Percentiles rank a stretch among this genome's conserved stretches.
Evolutionary conservation across 2,329 filamentous ascomycete species (phyloP).

Genomic region (Penicillium polonicum): DNA sequence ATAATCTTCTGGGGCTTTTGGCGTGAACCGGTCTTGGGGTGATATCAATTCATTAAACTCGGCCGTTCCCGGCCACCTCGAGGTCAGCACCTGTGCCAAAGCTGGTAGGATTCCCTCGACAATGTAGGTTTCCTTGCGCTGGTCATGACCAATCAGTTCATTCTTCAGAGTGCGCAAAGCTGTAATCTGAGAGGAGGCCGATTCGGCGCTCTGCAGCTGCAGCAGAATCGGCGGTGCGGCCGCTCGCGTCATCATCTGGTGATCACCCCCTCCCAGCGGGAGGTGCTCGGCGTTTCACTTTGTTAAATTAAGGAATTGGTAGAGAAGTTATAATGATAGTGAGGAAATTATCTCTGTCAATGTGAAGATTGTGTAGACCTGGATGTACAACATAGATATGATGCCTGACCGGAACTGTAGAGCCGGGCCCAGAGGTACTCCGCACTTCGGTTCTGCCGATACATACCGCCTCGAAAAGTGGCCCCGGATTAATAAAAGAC

Average conservation of each 20-base stretch:
- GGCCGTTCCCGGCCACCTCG: slow-evolving; percentile 41
- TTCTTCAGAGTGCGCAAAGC: slow-evolving; percentile 78
- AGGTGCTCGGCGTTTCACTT: slow-evolving; percentile 10
- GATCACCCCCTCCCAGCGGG: slow-evolving; percentile 33
- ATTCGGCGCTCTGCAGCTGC: slow-evolving; percentile 56
- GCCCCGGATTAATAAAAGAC: not conserved
- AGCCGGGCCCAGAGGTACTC: slow-evolving; percentile 3
- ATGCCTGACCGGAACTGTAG: slow-evolving; percentile 5
- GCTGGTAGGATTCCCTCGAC: slow-evolving; percentile 62
- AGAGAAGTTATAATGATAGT: not conserved
- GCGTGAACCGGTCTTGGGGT: slow-evolving; percentile 29
- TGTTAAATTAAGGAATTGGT: not conserved
- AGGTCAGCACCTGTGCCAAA: slow-evolving; percentile 50
- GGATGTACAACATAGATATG: not conserved
- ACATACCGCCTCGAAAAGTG: not conserved
- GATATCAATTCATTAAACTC: slow-evolving; percentile 30
- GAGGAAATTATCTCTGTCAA: not conserved
- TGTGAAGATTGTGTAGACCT: not conserved
- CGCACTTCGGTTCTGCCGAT: not conserved
- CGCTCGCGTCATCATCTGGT: slow-evolving; percentile 54
- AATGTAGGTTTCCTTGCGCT: slow-evolving; percentile 80
- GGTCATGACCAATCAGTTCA: slow-evolving; percentile 80
- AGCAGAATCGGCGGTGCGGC: slow-evolving; percentile 55
- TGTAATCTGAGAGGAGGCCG: slow-evolving; percentile 44
- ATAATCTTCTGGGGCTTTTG: slow-evolving; percentile 60